A percentile compares a stretch with the other conserved stretches of the same genome.
Evolutionary conservation across 176 grass and related monocot genomes (phyloP).

Genomic region (Bolboschoenus planiculmis): DNA sequence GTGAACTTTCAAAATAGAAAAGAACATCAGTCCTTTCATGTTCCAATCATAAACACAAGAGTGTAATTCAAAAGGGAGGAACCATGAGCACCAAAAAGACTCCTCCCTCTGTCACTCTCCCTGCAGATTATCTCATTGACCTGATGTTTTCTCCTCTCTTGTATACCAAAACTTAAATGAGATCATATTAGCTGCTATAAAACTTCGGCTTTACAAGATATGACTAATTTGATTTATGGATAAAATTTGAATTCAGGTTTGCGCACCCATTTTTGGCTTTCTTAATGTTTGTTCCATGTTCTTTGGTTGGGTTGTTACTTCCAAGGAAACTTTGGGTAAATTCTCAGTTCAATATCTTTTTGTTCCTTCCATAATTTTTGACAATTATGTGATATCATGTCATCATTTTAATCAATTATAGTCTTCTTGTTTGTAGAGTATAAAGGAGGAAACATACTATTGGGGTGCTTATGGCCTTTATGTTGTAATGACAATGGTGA

Average conservation of each 20-base stretch:
- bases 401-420: constrained; percentile 7
- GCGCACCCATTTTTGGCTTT: constrained; percentile 86
- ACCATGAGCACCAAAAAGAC: neutral
- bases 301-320: constrained; percentile 64
- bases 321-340: constrained; percentile 72
- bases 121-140: neutral
- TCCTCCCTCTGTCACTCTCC: neutral
- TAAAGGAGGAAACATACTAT: constrained; percentile 68
- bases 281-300: constrained; percentile 88
- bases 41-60: neutral
- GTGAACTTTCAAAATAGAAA: neutral
- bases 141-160: neutral
- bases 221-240: constrained; percentile 14
- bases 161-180: neutral
- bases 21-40: neutral
- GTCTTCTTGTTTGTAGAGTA: constrained; percentile 31
- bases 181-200: neutral
- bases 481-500: constrained; percentile 74
- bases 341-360: constrained; percentile 11
- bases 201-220: neutral
- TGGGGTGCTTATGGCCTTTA: constrained; percentile 94
- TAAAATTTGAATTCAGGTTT: constrained; percentile 53
- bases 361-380: constrained; percentile 21
- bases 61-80: neutral
- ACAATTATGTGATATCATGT: constrained; percentile 18